Base-by-base conservation (phyloP, 2,329 filamentous ascomycete species). In the Dothiorella sarmentorum region DNA sequence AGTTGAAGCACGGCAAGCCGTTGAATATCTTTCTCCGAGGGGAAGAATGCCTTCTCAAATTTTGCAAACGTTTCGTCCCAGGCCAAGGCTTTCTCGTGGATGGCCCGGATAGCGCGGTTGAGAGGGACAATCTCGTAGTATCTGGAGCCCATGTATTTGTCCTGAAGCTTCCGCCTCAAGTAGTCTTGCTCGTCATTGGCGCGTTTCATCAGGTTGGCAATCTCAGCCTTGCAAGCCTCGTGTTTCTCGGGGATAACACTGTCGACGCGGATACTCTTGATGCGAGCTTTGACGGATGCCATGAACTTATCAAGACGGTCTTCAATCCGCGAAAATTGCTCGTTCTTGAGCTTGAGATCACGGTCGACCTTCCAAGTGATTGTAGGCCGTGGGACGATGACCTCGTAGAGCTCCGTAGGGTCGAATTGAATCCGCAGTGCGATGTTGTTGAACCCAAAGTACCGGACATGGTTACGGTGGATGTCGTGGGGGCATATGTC, bases 351-450 rank as follows among this genome's bases (percentile, higher is more conserved):
- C 64, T 83, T 88, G 49, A 99, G 76, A 69, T 99, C 94, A 63
- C 95, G 89, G 65, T 96, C 93, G 24, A 99, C 94, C 72, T 97
- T 97, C 93, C 95, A 99, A 0, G 93, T 97, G 53, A 99, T 89
- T 58, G 90, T 85, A 24, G 91, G 85, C 59, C 92, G 84, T 1
- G 94, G 94, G 2, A 97, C 94, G 55, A 96, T 87, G 61, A 99
- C 92, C 71, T 99, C 95, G 35, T 97, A 86, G 7, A 99, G 82
- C 64, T 94, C 90, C 59, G 99, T 92, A 0, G 88, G 84, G 67
- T 97, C 94, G 73, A 95, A 96, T 69, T 97, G 93, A 59, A 99
- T 87, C 20, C 91, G 85, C 42, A 99, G 82, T 7, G 90, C 89
- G 56, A 92, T 85, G 68, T 96, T 91, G 61, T 89, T 87, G 68